Evolutionary conservation across 192 early-diverging fungal genomes (phyloP).

Genomic region (Lobosporangium transversale): DNA sequence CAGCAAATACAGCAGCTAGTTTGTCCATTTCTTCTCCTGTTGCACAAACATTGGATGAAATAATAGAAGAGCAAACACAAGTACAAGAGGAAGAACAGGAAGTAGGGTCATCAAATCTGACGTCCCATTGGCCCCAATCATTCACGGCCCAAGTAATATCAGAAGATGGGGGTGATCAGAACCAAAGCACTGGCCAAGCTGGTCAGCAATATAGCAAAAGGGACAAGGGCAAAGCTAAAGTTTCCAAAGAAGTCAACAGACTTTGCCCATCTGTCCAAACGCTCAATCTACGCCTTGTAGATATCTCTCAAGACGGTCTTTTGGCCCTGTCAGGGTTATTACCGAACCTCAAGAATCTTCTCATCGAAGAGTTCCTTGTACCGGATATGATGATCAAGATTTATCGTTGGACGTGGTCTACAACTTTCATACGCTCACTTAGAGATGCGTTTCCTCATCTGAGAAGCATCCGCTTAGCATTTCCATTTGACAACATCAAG

Average conservation of each 20-base stretch:
- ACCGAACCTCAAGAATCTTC: slow-evolving; percentile 13
- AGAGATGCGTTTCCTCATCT: slow-evolving; percentile 19
- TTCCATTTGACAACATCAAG: slow-evolving; percentile 37
- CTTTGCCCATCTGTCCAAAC: slow-evolving; percentile 13
- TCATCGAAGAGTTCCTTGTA: slow-evolving; percentile 44
- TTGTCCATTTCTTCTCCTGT: slow-evolving; percentile 9
- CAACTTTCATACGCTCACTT: slow-evolving; percentile 25
- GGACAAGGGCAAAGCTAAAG: slow-evolving; percentile 26
- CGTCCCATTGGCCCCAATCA: not conserved
- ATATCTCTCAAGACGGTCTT: slow-evolving; percentile 36
- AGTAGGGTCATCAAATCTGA: too few species aligned
- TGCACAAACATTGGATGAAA: too few species aligned
- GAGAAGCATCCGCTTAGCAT: slow-evolving; percentile 16
- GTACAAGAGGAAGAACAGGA: too few species aligned
- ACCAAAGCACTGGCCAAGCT: not conserved
- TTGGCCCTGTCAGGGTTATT: slow-evolving; percentile 14
- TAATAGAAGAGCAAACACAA: too few species aligned
- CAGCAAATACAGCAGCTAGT: not conserved
- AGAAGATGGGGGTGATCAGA: not conserved
- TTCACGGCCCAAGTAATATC: not conserved
- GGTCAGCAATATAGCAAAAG: too few species aligned
- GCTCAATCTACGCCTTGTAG: slow-evolving; percentile 32
- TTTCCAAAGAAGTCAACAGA: too few species aligned
- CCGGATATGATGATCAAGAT: slow-evolving; percentile 53
- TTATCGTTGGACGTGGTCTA: slow-evolving; percentile 44